phyloP scores from a whole-genome alignment of 169 alveolate species.

The Condylostoma magnum region DNA sequence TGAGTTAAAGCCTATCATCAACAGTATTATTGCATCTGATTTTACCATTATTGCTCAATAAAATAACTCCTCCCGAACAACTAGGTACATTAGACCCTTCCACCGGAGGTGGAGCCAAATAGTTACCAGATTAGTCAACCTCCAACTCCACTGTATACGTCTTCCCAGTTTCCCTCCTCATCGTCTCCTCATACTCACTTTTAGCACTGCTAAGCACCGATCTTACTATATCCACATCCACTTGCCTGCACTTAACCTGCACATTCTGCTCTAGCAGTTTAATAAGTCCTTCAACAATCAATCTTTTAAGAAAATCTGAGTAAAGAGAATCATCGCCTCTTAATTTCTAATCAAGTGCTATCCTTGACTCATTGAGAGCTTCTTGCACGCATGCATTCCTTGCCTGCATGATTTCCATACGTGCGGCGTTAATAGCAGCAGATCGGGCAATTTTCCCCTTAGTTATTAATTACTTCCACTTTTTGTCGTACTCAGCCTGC shows the following conservation, averaged over 20 bases:
- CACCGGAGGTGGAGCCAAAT: conserved; percentile 23
- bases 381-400: conserved; percentile 41
- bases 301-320: conserved; percentile 41
- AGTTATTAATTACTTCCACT: conserved; percentile 43
- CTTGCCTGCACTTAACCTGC: conserved; percentile 40
- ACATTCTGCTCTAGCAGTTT: conserved; percentile 50
- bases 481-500: conserved; percentile 26
- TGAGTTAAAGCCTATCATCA: conserved; percentile 46
- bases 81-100: background rate
- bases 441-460: conserved; percentile 46
- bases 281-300: conserved; percentile 52
- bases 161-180: conserved; percentile 45
- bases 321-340: conserved; percentile 29
- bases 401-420: conserved; percentile 53
- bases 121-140: conserved; percentile 29
- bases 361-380: conserved; percentile 30
- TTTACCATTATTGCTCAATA: conserved; percentile 43
- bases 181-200: conserved; percentile 33
- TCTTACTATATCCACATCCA: conserved; percentile 35
- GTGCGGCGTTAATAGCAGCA: conserved; percentile 38
- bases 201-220: conserved; percentile 36
- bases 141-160: conserved; percentile 23
- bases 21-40: conserved; percentile 55
- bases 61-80: conserved; percentile 54
- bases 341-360: conserved; percentile 27